These are phyloP conservation scores for Botrytis galanthina DNA, from an alignment of 2,329 filamentous ascomycete species.

Conservation along the genomic window DNA sequence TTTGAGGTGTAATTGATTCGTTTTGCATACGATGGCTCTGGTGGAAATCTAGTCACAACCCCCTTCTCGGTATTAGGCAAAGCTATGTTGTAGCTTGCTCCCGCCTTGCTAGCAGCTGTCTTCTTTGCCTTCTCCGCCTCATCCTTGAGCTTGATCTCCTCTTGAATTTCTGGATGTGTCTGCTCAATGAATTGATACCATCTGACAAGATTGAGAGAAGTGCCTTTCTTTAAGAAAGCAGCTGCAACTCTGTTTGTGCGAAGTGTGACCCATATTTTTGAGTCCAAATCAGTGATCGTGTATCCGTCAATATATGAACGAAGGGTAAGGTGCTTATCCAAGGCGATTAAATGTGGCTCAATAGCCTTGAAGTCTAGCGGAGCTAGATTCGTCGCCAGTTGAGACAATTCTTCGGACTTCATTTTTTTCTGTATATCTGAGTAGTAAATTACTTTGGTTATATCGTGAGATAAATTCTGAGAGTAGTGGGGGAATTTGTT, in stretches of 20 bases:
- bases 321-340: slow-evolving; percentile 84
- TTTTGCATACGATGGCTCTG: slow-evolving; percentile 75
- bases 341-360: slow-evolving; percentile 68
- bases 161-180: slow-evolving; percentile 71
- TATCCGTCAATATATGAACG: slow-evolving; percentile 86
- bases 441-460: slow-evolving; percentile 9
- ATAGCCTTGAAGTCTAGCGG: slow-evolving; percentile 78
- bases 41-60: slow-evolving; percentile 88
- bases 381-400: slow-evolving; percentile 50
- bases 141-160: slow-evolving; percentile 67
- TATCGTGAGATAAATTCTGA: slow-evolving; percentile 25
- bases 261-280: slow-evolving; percentile 78
- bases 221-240: slow-evolving; percentile 75
- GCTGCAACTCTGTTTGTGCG: slow-evolving; percentile 82
- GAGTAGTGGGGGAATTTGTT: slow-evolving; percentile 22
- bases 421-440: slow-evolving; percentile 39
- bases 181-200: slow-evolving; percentile 90
- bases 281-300: slow-evolving; percentile 71
- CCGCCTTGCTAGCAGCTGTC: slow-evolving; percentile 67
- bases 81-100: slow-evolving; percentile 85
- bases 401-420: slow-evolving; percentile 56
- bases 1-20: neutral
- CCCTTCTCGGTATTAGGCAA: slow-evolving; percentile 82
- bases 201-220: slow-evolving; percentile 72
- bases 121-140: slow-evolving; percentile 69